phyloP scores from a whole-genome alignment of 495 filamentous ascomycete species.

The Penicillium cataractarum region DNA sequence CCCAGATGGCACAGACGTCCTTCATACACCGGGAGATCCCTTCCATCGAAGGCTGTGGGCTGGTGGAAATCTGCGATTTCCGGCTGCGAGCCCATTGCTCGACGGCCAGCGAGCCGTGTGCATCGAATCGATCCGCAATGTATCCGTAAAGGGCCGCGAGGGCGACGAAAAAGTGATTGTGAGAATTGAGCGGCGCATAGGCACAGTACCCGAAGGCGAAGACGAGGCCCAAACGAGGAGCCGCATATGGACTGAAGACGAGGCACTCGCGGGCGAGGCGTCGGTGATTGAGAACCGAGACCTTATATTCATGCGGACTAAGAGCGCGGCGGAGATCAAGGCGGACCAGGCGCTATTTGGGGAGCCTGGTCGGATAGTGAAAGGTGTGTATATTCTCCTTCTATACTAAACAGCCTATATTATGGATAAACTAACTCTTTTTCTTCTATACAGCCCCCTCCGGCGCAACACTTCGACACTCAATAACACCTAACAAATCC shows the following conservation, averaged over 20 bases:
- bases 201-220: constrained; percentile 40
- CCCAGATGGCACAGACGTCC: constrained; percentile 71
- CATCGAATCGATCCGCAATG: constrained; percentile 65
- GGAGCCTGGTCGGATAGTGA: constrained; percentile 36
- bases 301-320: constrained; percentile 64
- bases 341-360: constrained; percentile 34
- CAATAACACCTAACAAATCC: constrained; percentile 61
- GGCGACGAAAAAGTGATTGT: constrained; percentile 65
- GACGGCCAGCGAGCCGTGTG: constrained; percentile 60
- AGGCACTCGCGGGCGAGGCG: constrained; percentile 39
- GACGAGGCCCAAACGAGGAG: constrained; percentile 37
- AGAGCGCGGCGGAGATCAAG: constrained; percentile 37
- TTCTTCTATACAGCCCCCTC: constrained; percentile 34
- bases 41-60: constrained; percentile 80
- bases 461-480: constrained; percentile 60
- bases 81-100: constrained; percentile 35
- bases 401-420: not conserved
- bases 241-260: constrained; percentile 49
- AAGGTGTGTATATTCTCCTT: constrained; percentile 30
- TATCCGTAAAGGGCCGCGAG: constrained; percentile 56
- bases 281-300: constrained; percentile 56
- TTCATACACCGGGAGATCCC: constrained; percentile 67
- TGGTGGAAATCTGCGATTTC: constrained; percentile 58
- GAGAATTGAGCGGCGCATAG: constrained; percentile 56
- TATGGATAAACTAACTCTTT: constrained; percentile 1